A percentile compares a stretch with the other conserved stretches of the same genome.
Evolutionary conservation across 2,329 filamentous ascomycete genomes (phyloP).

Genomic region (Fusarium sp.): DNA sequence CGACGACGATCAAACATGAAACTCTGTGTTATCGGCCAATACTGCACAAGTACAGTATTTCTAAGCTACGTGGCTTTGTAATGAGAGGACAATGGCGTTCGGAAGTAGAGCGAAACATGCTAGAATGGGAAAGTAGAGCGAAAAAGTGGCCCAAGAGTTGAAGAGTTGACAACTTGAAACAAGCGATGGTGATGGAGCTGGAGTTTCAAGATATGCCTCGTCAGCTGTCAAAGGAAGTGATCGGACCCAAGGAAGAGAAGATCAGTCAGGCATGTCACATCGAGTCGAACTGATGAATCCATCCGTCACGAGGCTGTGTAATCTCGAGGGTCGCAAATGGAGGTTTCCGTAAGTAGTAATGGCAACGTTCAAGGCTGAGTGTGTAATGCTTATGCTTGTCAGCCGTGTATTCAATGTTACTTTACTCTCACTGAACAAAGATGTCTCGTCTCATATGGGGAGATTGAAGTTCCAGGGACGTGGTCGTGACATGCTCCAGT

Average conservation of each 20-base stretch:
- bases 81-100: not conserved
- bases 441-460: constrained; percentile 9
- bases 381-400: not conserved
- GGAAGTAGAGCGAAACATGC: not conserved
- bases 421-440: not conserved
- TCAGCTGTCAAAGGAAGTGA: constrained; percentile 29
- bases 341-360: not conserved
- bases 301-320: constrained; percentile 4
- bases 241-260: constrained; percentile 7
- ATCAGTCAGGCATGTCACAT: not conserved
- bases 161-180: constrained; percentile 27
- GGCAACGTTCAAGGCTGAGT: constrained; percentile 9
- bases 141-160: constrained; percentile 1
- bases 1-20: constrained; percentile 14
- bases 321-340: constrained; percentile 1
- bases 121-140: constrained; percentile 11
- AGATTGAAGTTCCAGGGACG: constrained; percentile 40
- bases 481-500: constrained; percentile 42
- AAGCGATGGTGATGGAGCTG: constrained; percentile 20
- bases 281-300: not conserved
- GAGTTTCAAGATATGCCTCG: constrained; percentile 41
- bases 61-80: not conserved
- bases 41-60: not conserved
- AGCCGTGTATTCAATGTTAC: not conserved
- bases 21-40: not conserved